A percentile compares a stretch with the other conserved stretches of the same genome.
These are phyloP conservation scores for Penicillium silybi DNA, from an alignment of 495 filamentous ascomycete species.

Conservation along the genomic window DNA sequence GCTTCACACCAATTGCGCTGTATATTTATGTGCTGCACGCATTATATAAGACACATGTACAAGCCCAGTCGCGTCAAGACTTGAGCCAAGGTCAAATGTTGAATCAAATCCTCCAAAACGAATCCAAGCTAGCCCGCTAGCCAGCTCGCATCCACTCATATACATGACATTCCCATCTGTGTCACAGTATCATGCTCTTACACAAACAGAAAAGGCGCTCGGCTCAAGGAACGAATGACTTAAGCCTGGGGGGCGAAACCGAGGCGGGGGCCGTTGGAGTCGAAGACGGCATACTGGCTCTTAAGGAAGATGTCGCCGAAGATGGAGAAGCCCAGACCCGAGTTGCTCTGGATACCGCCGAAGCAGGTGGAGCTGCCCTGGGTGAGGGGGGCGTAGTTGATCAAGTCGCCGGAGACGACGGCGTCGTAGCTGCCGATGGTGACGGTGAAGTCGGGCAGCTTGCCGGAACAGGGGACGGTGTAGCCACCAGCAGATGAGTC, in stretches of 20 bases:
- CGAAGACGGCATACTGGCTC: constrained; percentile 73
- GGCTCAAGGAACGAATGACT: constrained; percentile 1
- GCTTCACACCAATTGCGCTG: constrained; percentile 10
- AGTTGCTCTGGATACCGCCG: constrained; percentile 61
- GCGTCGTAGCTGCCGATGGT: constrained; percentile 46
- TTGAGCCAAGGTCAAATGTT: constrained; percentile 10
- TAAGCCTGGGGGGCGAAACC: constrained; percentile 56
- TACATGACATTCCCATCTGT: neutral
- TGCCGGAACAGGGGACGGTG: constrained; percentile 59
- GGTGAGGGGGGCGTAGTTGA: constrained; percentile 42
- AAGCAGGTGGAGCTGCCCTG: constrained; percentile 51
- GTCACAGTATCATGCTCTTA: neutral
- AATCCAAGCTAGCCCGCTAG: constrained; percentile 16
- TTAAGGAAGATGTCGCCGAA: constrained; percentile 79
- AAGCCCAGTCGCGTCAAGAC: constrained; percentile 19
- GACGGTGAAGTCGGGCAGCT: constrained; percentile 60
- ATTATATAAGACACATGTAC: constrained; percentile 22
- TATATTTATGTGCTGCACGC: constrained; percentile 16
- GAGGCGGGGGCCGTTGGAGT: constrained; percentile 51
- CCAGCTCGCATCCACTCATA: constrained; percentile 1
- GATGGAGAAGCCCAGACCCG: constrained; percentile 62
- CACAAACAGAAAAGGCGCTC: constrained; percentile 1
- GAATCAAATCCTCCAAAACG: constrained; percentile 7
- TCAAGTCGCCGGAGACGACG: constrained; percentile 40
- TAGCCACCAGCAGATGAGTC: constrained; percentile 55